Evolutionary conservation across 75 land plant genomes (phyloP).

Genomic region (Azolla pinnata): DNA sequence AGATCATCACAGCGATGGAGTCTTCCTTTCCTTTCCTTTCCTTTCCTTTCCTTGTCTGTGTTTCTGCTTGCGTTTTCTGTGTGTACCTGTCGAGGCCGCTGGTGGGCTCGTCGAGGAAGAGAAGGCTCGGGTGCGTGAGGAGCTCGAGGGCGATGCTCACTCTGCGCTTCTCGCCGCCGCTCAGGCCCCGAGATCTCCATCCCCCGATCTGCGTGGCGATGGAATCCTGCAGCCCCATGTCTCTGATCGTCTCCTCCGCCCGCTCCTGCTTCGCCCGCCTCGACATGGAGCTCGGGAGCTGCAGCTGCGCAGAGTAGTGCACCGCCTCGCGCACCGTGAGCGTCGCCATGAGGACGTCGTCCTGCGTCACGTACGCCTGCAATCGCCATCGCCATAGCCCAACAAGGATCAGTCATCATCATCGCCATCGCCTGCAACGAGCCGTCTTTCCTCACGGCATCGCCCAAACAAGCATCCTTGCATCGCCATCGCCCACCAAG

Average conservation of each 20-base stretch:
- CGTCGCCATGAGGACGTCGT: slow-evolving; percentile 45
- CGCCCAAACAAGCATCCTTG: too few relatives aligned
- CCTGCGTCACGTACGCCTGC: slow-evolving; percentile 79
- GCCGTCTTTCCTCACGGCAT: neutral
- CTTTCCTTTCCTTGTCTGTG: too few relatives aligned
- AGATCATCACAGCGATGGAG: too few relatives aligned
- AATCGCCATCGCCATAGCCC: too few relatives aligned
- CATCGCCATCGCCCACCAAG: too few relatives aligned
- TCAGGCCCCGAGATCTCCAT: slow-evolving; percentile 42
- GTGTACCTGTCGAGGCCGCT: slow-evolving; percentile 50
- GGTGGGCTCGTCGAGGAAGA: slow-evolving; percentile 68
- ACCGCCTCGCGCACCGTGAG: slow-evolving; percentile 51
- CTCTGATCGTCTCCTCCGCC: slow-evolving; percentile 38
- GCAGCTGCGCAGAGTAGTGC: slow-evolving; percentile 57
- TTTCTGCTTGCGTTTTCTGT: too few relatives aligned
- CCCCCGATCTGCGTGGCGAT: slow-evolving; percentile 41
- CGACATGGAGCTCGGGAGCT: slow-evolving; percentile 42
- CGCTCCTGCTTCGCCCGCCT: slow-evolving; percentile 23
- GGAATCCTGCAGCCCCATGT: slow-evolving; percentile 52
- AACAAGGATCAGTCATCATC: slow-evolving; percentile 1
- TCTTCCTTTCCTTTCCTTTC: too few relatives aligned
- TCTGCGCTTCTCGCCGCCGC: slow-evolving; percentile 64
- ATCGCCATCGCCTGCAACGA: neutral
- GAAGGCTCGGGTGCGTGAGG: slow-evolving; percentile 39
- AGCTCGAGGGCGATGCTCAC: slow-evolving; percentile 56